Evolutionary conservation across 1,139 yeast species (phyloP).

Genomic region (Kodamaea arcana): DNA sequence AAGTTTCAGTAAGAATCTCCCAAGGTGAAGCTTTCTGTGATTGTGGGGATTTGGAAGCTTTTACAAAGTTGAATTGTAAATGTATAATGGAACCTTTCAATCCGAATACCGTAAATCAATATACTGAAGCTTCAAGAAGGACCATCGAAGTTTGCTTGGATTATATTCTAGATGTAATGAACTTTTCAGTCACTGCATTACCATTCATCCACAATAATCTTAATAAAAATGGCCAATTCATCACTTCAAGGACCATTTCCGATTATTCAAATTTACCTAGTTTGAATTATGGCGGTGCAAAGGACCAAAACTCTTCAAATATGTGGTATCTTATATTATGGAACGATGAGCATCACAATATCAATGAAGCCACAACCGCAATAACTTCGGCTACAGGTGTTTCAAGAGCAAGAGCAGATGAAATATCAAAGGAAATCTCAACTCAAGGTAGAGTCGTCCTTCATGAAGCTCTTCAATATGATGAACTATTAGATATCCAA

Average conservation of each 20-base stretch:
- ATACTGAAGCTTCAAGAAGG: constrained; percentile 15
- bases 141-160: constrained; percentile 42
- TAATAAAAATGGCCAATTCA: constrained; percentile 12
- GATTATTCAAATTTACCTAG: constrained; percentile 27
- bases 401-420: constrained; percentile 23
- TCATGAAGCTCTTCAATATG: constrained; percentile 15
- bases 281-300: constrained; percentile 26
- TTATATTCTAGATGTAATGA: constrained; percentile 45
- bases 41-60: constrained; percentile 88
- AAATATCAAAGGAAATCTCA: constrained; percentile 34
- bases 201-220: constrained; percentile 32
- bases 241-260: constrained; percentile 25
- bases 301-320: constrained; percentile 24
- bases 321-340: constrained; percentile 52
- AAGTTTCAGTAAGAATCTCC: constrained; percentile 52
- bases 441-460: constrained; percentile 28
- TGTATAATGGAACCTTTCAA: constrained; percentile 16
- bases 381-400: constrained; percentile 34
- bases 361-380: constrained; percentile 42
- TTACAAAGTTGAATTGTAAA: constrained; percentile 56
- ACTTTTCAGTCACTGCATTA: constrained; percentile 30
- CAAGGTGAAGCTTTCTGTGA: constrained; percentile 69
- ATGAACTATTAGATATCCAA: constrained; percentile 21
- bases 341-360: constrained; percentile 72
- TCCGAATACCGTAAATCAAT: constrained; percentile 8